Evolutionary conservation across 176 grass and related monocot genomes (phyloP).

Genomic region (Bonia amplexicaulis): DNA sequence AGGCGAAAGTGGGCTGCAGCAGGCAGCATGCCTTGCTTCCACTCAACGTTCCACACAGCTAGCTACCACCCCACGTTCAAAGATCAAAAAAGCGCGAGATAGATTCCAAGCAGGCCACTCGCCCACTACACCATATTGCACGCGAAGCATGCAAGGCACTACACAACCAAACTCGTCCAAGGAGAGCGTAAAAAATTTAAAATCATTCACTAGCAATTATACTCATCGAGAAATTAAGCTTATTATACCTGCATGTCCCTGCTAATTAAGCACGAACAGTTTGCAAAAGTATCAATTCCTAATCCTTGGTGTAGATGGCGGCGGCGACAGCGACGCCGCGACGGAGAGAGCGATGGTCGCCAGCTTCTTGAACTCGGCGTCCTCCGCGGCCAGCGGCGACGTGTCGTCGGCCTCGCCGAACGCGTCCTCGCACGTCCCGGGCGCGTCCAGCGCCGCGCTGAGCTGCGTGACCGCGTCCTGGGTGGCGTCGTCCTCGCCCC

Average conservation of each 20-base stretch:
- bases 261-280: not conserved
- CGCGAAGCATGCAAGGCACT: constrained; percentile 35
- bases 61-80: constrained; percentile 28
- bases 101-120: constrained; percentile 28
- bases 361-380: constrained; percentile 52
- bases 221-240: not conserved
- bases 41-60: constrained; percentile 33
- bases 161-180: constrained; percentile 3
- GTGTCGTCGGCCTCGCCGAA: constrained; percentile 46
- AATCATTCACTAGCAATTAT: not conserved
- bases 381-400: constrained; percentile 43
- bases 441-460: constrained; percentile 43
- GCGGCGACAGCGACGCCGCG: constrained; percentile 14
- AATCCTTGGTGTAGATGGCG: not conserved
- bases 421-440: constrained; percentile 57
- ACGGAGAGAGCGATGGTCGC: constrained; percentile 52
- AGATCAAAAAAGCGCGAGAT: constrained; percentile 5
- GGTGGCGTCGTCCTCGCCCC: not conserved
- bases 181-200: not conserved
- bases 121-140: constrained; percentile 27
- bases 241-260: not conserved
- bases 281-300: not conserved
- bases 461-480: constrained; percentile 43
- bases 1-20: constrained; percentile 32
- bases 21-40: constrained; percentile 47